phyloP scores from a whole-genome alignment of 345 rosid genomes.

The Mercurialis annua region DNA sequence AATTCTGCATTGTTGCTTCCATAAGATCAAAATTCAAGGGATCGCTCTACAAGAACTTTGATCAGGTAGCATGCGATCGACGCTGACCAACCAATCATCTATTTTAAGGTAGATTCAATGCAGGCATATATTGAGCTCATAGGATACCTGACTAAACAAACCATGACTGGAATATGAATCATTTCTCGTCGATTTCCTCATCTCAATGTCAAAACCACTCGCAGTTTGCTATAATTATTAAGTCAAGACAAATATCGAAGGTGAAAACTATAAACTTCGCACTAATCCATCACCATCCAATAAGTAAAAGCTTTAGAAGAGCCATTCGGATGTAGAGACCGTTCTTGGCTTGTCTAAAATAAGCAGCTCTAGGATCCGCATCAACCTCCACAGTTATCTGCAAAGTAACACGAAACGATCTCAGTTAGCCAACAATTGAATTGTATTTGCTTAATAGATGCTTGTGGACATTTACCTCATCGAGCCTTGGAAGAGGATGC shows the following conservation, averaged over 20 bases:
- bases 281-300: slow-evolving; percentile 42
- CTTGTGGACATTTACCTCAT: slow-evolving; percentile 49
- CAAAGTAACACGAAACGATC: neutral
- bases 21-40: too few relatives aligned
- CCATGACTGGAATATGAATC: too few relatives aligned
- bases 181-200: neutral
- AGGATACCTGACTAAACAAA: neutral
- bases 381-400: slow-evolving; percentile 83
- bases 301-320: slow-evolving; percentile 60
- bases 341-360: slow-evolving; percentile 97
- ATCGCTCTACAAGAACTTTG: too few relatives aligned
- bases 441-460: neutral
- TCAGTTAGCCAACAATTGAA: neutral
- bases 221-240: neutral
- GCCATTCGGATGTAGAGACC: slow-evolving; percentile 97
- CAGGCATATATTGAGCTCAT: neutral
- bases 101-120: neutral
- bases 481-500: slow-evolving; percentile 98
- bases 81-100: too few relatives aligned
- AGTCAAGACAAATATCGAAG: neutral
- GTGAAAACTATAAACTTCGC: neutral
- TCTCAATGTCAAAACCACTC: neutral
- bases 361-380: slow-evolving; percentile 86
- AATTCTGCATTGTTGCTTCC: too few relatives aligned
- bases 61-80: too few relatives aligned